Evolutionary conservation across 2,329 filamentous ascomycete genomes (phyloP).

Genomic region (Fusarium nanum): DNA sequence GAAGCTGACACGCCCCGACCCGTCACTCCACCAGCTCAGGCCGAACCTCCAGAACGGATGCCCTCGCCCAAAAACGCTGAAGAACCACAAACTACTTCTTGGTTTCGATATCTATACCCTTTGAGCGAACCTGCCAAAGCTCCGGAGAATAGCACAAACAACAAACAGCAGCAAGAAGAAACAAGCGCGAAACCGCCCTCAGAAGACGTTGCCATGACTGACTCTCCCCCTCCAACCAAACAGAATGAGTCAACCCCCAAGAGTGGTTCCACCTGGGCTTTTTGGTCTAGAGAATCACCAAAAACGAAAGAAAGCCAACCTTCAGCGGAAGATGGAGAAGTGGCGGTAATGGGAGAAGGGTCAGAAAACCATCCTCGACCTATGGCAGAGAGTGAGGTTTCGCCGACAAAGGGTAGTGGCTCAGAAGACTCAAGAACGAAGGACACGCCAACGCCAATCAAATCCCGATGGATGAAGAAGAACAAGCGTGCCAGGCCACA

Average conservation of each 20-base stretch:
- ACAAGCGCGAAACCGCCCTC: conserved; percentile 33
- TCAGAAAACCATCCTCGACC: conserved; percentile 66
- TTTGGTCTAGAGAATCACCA: conserved; percentile 75
- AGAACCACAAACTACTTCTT: conserved; percentile 47
- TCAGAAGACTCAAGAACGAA: conserved; percentile 48
- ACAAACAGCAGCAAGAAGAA: conserved; percentile 26
- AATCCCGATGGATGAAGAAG: conserved; percentile 54
- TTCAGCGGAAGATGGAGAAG: conserved; percentile 59
- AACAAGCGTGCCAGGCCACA: conserved; percentile 60
- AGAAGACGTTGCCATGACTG: conserved; percentile 58
- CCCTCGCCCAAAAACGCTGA: conserved; percentile 27
- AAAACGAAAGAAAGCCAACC: conserved; percentile 50
- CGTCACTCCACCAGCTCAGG: conserved; percentile 41
- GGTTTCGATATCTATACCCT: conserved; percentile 57
- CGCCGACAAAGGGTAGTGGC: conserved; percentile 51
- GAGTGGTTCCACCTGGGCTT: conserved; percentile 79
- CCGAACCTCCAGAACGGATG: conserved; percentile 27
- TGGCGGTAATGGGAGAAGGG: conserved; percentile 68
- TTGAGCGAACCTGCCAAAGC: conserved; percentile 28
- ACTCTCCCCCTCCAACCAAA: conserved; percentile 52
- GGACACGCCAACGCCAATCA: conserved; percentile 43
- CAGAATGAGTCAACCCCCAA: conserved; percentile 55
- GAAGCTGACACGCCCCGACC: conserved; percentile 35
- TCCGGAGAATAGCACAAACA: conserved; percentile 23
- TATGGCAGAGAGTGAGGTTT: conserved; percentile 59